Conservation (phyloP, 2,329 filamentous ascomycete species). For the Fusarium phyllophilum region DNA sequence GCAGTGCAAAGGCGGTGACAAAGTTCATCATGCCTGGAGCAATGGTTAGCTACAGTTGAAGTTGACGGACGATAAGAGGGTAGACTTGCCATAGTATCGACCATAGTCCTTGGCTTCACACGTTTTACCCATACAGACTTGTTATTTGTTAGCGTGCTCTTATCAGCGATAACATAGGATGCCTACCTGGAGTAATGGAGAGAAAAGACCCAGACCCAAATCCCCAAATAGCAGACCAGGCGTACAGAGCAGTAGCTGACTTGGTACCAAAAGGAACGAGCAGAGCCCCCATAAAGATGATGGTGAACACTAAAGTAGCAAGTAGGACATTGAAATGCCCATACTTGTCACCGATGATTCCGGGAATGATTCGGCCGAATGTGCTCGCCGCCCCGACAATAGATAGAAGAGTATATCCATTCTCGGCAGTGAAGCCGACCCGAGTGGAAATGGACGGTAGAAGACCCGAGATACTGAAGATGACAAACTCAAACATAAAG, state of each 20-base stretch:
- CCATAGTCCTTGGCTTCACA: conserved; percentile 59
- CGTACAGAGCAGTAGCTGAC: conserved; percentile 53
- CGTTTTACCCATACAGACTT: conserved; percentile 58
- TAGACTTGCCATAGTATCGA: conserved; percentile 49
- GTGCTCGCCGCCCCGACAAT: conserved; percentile 56
- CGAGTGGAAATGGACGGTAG: conserved; percentile 57
- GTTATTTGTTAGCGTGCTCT: conserved; percentile 6
- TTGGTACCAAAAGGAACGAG: conserved; percentile 58
- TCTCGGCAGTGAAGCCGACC: conserved; percentile 48
- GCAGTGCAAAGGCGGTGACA: conserved; percentile 56
- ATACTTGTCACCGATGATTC: conserved; percentile 52
- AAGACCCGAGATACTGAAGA: conserved; percentile 59
- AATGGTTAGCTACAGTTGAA: not conserved
- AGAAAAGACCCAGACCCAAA: conserved; percentile 61
- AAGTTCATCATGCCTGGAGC: conserved; percentile 57
- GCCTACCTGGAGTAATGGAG: conserved; percentile 50
- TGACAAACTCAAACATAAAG: conserved; percentile 59
- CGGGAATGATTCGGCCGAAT: conserved; percentile 56
- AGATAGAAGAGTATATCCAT: conserved; percentile 57
- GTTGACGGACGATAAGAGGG: not conserved
- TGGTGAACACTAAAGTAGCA: conserved; percentile 44
- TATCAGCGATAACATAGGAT: not conserved
- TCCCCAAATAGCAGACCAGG: conserved; percentile 58
- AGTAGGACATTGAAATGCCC: conserved; percentile 56
- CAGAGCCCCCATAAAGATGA: conserved; percentile 54